Conservation (phyloP, 495 filamentous ascomycete species). For the Cercophora sp. region DNA sequence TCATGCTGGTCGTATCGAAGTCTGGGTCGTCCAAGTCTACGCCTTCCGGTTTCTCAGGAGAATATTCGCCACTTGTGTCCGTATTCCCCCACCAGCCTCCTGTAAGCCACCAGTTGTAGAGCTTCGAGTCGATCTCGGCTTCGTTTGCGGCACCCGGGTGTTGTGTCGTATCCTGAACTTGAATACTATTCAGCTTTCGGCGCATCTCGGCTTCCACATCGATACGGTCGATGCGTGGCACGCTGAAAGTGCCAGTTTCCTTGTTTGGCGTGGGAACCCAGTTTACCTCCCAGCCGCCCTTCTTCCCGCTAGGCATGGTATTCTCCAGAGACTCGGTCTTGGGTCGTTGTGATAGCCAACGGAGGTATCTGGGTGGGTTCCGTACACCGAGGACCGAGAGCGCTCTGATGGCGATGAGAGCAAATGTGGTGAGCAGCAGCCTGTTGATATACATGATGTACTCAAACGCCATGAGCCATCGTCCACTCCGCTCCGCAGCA, state of each 20-base stretch:
- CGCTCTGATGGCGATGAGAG: slow-evolving; percentile 48
- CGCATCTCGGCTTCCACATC: slow-evolving; percentile 76
- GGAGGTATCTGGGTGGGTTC: slow-evolving; percentile 60
- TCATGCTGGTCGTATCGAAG: slow-evolving; percentile 74
- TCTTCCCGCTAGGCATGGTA: slow-evolving; percentile 42
- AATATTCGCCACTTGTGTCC: slow-evolving; percentile 72
- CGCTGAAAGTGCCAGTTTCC: slow-evolving; percentile 51
- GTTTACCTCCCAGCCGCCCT: slow-evolving; percentile 9
- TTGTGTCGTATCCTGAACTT: slow-evolving; percentile 16
- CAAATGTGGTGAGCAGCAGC: slow-evolving; percentile 58
- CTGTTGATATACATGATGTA: slow-evolving; percentile 70
- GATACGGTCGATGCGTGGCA: slow-evolving; percentile 58
- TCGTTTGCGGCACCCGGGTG: slow-evolving; percentile 43
- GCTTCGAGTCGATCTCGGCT: slow-evolving; percentile 60
- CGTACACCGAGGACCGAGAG: slow-evolving; percentile 60
- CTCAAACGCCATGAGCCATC: slow-evolving; percentile 69
- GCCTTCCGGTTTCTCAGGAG: slow-evolving; percentile 23
- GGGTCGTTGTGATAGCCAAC: slow-evolving; percentile 44
- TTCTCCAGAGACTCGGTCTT: slow-evolving; percentile 26
- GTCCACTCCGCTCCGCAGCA: slow-evolving; percentile 63
- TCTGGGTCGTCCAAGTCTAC: slow-evolving; percentile 44
- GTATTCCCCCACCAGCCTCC: slow-evolving; percentile 79
- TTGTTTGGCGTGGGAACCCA: slow-evolving; percentile 17
- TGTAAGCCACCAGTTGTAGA: slow-evolving; percentile 76
- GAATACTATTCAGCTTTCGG: slow-evolving; percentile 38